Evolutionary conservation across 495 filamentous ascomycete genomes (phyloP).

Genomic region (Lepidopterella palustris): DNA sequence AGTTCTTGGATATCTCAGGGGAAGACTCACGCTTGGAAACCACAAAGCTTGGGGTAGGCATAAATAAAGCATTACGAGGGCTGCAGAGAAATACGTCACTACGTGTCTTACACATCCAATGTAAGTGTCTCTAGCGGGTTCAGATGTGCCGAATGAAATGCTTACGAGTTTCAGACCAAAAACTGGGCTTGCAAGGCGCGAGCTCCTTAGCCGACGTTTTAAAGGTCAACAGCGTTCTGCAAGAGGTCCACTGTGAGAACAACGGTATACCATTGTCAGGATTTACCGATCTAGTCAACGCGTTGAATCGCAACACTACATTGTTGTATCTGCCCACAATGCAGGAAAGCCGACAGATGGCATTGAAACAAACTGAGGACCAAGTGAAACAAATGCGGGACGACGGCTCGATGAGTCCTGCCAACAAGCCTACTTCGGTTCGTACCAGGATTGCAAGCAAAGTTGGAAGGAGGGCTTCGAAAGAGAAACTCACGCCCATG

Average conservation of each 20-base stretch:
- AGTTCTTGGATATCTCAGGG: conserved; percentile 78
- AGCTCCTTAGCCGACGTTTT: conserved; percentile 73
- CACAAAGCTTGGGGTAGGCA: conserved; percentile 72
- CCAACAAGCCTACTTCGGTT: conserved; percentile 12
- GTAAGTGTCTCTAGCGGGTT: conserved; percentile 11
- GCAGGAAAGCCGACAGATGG: conserved; percentile 54
- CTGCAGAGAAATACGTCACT: conserved; percentile 70
- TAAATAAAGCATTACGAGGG: conserved; percentile 70
- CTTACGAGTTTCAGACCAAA: conserved; percentile 26
- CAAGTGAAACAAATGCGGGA: conserved; percentile 51
- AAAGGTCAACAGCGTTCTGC: conserved; percentile 56
- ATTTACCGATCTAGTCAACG: conserved; percentile 69
- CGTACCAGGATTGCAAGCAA: conserved; percentile 20
- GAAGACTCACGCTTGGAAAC: conserved; percentile 85
- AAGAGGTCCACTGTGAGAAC: conserved; percentile 67
- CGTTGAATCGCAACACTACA: conserved; percentile 59
- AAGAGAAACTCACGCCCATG: conserved; percentile 8
- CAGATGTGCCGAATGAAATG: background rate
- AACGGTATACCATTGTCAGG: conserved; percentile 74
- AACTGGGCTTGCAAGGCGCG: conserved; percentile 59
- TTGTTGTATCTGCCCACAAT: conserved; percentile 61
- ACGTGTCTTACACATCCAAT: conserved; percentile 67
- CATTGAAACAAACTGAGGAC: conserved; percentile 56
- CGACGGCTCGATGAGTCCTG: conserved; percentile 7
- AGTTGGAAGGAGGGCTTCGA: conserved; percentile 11